phyloP scores from a whole-genome alignment of 352 stramenopile genomes.

The Hyaloperonospora arabidopsidis region DNA sequence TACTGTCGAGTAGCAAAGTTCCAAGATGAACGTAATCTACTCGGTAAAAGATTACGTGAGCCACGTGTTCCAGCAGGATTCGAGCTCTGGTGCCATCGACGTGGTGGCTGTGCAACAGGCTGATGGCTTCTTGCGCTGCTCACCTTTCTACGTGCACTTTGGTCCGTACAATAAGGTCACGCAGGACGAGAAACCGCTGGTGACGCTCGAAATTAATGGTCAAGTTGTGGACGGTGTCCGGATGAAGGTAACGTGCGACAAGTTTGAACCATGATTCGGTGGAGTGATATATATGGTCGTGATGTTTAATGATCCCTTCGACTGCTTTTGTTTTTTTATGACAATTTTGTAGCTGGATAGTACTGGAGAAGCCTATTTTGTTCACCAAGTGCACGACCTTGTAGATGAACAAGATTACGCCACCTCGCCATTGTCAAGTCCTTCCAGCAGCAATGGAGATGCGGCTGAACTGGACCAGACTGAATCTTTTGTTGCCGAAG shows the following conservation, averaged over 20 bases:
- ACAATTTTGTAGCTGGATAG: constrained; percentile 34
- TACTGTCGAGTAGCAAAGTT: background rate
- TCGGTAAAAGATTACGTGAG: constrained; percentile 84
- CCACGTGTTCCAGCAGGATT: constrained; percentile 66
- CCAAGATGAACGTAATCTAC: constrained; percentile 79
- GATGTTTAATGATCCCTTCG: too few relatives aligned
- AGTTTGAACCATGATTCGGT: too few relatives aligned
- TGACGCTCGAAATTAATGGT: constrained; percentile 61
- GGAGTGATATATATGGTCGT: too few relatives aligned
- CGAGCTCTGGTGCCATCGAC: constrained; percentile 68
- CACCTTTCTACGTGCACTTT: constrained; percentile 82
- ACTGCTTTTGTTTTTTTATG: background rate
- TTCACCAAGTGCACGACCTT: constrained; percentile 47
- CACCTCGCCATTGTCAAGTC: constrained; percentile 53
- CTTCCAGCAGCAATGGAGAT: constrained; percentile 19
- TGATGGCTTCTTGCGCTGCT: constrained; percentile 49
- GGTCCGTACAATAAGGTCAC: constrained; percentile 39
- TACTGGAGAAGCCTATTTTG: constrained; percentile 71
- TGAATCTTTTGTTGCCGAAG: constrained; percentile 10
- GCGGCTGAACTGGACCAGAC: constrained; percentile 9
- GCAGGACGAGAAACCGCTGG: constrained; percentile 32
- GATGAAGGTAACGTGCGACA: constrained; percentile 52
- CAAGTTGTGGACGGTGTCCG: constrained; percentile 37
- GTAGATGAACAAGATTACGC: constrained; percentile 58
- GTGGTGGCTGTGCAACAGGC: constrained; percentile 76